Percentiles rank a stretch among this genome's conserved stretches.
These are phyloP conservation scores for Ophiostoma tasmaniense DNA, from an alignment of 2,329 filamentous ascomycete genomes.

Conservation along the genomic window DNA sequence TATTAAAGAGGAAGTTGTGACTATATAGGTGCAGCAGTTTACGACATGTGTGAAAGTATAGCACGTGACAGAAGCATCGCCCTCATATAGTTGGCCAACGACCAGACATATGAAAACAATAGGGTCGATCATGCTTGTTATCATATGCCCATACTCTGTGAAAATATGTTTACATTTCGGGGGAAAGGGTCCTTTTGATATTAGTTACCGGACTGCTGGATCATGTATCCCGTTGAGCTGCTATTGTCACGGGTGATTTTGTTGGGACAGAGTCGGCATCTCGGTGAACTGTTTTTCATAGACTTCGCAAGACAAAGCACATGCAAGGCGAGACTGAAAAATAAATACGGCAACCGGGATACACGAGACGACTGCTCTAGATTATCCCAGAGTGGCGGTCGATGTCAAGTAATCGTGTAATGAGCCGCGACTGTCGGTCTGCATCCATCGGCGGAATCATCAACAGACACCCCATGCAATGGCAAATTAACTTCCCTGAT, in stretches of 20 bases:
- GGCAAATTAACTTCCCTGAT: not conserved
- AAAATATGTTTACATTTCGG: not conserved
- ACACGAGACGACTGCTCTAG: not conserved
- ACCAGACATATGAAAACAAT: not conserved
- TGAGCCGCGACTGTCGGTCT: not conserved
- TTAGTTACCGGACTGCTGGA: not conserved
- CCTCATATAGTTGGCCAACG: not conserved
- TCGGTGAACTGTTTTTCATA: not conserved
- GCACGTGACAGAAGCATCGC: not conserved
- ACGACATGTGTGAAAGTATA: not conserved
- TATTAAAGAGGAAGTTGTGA: not conserved
- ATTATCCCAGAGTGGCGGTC: not conserved
- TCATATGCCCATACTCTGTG: too few species aligned
- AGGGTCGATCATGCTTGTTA: not conserved
- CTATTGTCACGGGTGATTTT: not conserved
- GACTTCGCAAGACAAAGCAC: not conserved
- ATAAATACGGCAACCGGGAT: not conserved
- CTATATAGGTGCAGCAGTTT: not conserved
- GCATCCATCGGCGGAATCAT: not conserved
- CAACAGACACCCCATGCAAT: not conserved
- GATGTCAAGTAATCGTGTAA: not conserved
- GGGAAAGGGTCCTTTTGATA: not conserved
- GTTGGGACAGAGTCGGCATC: not conserved
- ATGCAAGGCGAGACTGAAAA: not conserved
- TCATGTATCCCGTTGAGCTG: not conserved